These are phyloP conservation scores for Wickerhamiella alocasiicola DNA, from an alignment of 805 yeast genomes.

Conservation along the genomic window DNA sequence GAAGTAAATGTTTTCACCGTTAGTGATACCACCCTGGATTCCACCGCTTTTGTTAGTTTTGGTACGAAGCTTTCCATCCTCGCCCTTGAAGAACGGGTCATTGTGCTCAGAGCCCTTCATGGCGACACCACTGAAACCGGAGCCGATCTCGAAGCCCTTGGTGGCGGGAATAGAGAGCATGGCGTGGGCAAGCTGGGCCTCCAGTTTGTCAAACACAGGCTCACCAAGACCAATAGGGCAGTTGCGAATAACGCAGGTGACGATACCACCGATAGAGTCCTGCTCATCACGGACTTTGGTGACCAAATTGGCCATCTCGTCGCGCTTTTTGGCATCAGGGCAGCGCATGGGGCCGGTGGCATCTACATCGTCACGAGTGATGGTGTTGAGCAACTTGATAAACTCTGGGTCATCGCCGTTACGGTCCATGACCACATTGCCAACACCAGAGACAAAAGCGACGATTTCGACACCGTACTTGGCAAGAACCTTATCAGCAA, in stretches of 20 bases:
- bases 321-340: conserved; percentile 64
- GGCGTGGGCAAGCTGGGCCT: conserved; percentile 92
- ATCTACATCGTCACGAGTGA: conserved; percentile 84
- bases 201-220: conserved; percentile 93
- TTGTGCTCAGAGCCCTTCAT: conserved; percentile 92
- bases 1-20: conserved; percentile 91
- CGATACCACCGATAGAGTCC: conserved; percentile 96
- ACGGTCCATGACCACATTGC: conserved; percentile 64
- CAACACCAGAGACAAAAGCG: conserved; percentile 92
- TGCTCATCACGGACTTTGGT: conserved; percentile 73
- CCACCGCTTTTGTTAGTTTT: conserved; percentile 90
- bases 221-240: conserved; percentile 95
- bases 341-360: conserved; percentile 84
- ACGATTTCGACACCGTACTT: conserved; percentile 83
- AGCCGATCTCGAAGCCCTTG: conserved; percentile 95
- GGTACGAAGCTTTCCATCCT: conserved; percentile 60
- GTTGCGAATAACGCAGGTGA: conserved; percentile 91
- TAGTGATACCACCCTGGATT: conserved; percentile 94
- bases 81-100: conserved; percentile 64
- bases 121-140: conserved; percentile 82
- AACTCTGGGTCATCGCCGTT: conserved; percentile 54
- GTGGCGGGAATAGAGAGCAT: conserved; percentile 97
- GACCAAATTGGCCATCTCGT: conserved; percentile 72
- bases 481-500: conserved; percentile 81
- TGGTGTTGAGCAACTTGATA: conserved; percentile 51